Conservation (phyloP, 2,329 filamentous ascomycete genomes). For the Geoglossum cookeanum region DNA sequence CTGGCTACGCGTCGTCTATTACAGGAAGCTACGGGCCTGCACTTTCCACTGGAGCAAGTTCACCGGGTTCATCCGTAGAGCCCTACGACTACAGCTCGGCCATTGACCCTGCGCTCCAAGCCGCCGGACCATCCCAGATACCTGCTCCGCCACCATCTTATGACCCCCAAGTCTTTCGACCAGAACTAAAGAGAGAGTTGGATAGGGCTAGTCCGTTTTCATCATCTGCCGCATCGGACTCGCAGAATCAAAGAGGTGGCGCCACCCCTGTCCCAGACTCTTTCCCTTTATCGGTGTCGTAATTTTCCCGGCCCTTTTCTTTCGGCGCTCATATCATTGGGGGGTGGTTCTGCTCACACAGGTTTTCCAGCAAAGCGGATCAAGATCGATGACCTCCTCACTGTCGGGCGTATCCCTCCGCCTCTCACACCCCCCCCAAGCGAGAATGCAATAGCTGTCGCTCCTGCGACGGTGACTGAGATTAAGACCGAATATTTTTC, state of each 20-base stretch:
- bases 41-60: slow-evolving; percentile 18
- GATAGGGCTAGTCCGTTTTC: slow-evolving; percentile 19
- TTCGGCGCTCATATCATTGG: neutral
- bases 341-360: slow-evolving; percentile 26
- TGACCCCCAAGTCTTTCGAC: slow-evolving; percentile 13
- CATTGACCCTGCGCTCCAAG: slow-evolving; percentile 48
- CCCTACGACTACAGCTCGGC: slow-evolving; percentile 38
- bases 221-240: slow-evolving; percentile 12
- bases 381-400: slow-evolving; percentile 55
- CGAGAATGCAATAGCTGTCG: slow-evolving; percentile 21
- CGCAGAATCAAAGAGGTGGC: slow-evolving; percentile 10
- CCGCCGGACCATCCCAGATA: slow-evolving; percentile 11
- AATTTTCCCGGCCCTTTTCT: neutral
- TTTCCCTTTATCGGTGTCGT: neutral
- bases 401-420: slow-evolving; percentile 39
- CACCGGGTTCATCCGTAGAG: slow-evolving; percentile 21
- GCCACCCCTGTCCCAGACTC: slow-evolving; percentile 19
- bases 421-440: slow-evolving; percentile 28
- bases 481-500: slow-evolving; percentile 54
- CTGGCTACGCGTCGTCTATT: slow-evolving; percentile 15
- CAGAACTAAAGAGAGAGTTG: slow-evolving; percentile 18
- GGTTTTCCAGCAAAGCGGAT: slow-evolving; percentile 39
- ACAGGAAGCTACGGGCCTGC: slow-evolving; percentile 8
- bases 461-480: slow-evolving; percentile 36
- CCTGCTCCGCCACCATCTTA: slow-evolving; percentile 18